phyloP scores from a whole-genome alignment of 192 early-diverging fungal species.

The Jimgerdemannia flammicorona region DNA sequence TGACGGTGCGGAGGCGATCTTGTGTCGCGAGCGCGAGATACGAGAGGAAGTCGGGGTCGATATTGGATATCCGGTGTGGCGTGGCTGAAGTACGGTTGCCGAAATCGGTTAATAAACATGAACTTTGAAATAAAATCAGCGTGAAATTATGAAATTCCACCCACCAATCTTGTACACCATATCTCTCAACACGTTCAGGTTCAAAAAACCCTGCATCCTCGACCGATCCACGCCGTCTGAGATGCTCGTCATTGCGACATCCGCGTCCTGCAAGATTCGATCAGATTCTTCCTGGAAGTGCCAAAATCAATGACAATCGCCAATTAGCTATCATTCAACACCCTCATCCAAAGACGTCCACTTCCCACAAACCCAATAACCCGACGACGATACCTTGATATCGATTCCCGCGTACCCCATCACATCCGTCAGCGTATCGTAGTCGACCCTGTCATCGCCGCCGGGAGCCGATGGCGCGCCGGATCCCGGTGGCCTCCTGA shows the following conservation, averaged over 20 bases:
- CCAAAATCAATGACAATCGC: background rate
- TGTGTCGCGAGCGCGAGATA: constrained; percentile 69
- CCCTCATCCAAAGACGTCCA: no score
- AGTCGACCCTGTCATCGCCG: constrained; percentile 34
- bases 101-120: background rate
- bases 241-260: constrained; percentile 5
- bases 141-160: no score
- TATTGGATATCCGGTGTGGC: constrained; percentile 27
- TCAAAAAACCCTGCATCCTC: constrained; percentile 48
- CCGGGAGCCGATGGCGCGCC: constrained; percentile 3
- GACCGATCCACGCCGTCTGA: constrained; percentile 31
- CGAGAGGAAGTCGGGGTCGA: constrained; percentile 56
- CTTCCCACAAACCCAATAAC: background rate
- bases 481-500: background rate
- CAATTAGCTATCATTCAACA: no score
- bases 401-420: constrained; percentile 78
- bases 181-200: constrained; percentile 25
- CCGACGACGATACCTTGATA: constrained; percentile 42
- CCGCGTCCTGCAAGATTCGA: constrained; percentile 29
- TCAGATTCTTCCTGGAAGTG: constrained; percentile 28
- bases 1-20: constrained; percentile 55
- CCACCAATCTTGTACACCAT: constrained; percentile 41
- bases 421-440: constrained; percentile 66
- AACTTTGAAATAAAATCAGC: background rate
- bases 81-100: constrained; percentile 18